phyloP scores from a whole-genome alignment of 441 rosid species.

The Gossypium davidsonii region DNA sequence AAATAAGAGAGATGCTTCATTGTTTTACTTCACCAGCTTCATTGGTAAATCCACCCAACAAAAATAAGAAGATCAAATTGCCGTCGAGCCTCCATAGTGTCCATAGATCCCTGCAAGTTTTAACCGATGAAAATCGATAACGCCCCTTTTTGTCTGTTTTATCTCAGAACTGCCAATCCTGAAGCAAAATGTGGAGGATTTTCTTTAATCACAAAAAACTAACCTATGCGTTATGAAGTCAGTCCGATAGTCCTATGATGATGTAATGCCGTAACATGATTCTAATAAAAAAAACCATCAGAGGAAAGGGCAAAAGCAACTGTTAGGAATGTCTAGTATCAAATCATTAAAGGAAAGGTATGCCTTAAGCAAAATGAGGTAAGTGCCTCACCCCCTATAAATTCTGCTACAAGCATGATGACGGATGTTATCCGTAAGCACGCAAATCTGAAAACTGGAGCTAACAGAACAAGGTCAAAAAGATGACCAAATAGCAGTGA shows the following conservation, averaged over 20 bases:
- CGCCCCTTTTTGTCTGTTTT: too few species aligned
- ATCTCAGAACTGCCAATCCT: background rate
- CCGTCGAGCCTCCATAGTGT: too few species aligned
- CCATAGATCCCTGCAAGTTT: too few species aligned
- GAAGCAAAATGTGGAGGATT: background rate
- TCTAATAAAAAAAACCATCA: background rate
- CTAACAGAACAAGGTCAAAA: constrained; percentile 9
- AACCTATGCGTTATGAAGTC: background rate
- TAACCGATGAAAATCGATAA: too few species aligned
- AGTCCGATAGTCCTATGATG: background rate
- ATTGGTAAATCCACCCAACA: too few species aligned
- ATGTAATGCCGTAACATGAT: background rate
- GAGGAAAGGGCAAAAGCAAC: background rate
- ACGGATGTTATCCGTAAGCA: background rate
- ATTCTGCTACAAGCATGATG: constrained; percentile 7
- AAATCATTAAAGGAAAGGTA: background rate
- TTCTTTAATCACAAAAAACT: background rate
- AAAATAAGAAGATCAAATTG: too few species aligned
- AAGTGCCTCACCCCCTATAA: constrained; percentile 6
- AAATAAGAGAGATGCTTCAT: too few species aligned
- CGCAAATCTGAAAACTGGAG: background rate
- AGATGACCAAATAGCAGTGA: background rate
- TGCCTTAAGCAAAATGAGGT: background rate
- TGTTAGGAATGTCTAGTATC: background rate
- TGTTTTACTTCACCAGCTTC: too few species aligned